phyloP scores from a whole-genome alignment of 129 eudicot species.

The Helianthus annuus region HanXRQr2.0-SUNRISE NC_035445.2:9312037-9312536 shows the following conservation, averaged over 20 bases:
- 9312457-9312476: not conserved
- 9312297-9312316: not conserved
- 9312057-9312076: no score
- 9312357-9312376: not conserved
- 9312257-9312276: constrained; percentile 5
- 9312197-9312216: not conserved
- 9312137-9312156: not conserved
- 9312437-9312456: no score
- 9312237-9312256: not conserved
- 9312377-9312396: not conserved
- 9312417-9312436: no score
- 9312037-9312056: no score
- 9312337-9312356: not conserved
- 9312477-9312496: not conserved
- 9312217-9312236: not conserved
- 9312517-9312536: constrained; percentile 22
- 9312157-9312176: not conserved
- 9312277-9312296: not conserved
- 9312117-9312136: not conserved
- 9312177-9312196: not conserved
- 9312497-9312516: not conserved
- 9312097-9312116: not conserved
- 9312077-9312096: no score
- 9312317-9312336: not conserved
- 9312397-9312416: not conserved